phyloP scores from a whole-genome alignment of 2,329 filamentous ascomycete genomes.

The Cadophora luteo-olivacea region DNA sequence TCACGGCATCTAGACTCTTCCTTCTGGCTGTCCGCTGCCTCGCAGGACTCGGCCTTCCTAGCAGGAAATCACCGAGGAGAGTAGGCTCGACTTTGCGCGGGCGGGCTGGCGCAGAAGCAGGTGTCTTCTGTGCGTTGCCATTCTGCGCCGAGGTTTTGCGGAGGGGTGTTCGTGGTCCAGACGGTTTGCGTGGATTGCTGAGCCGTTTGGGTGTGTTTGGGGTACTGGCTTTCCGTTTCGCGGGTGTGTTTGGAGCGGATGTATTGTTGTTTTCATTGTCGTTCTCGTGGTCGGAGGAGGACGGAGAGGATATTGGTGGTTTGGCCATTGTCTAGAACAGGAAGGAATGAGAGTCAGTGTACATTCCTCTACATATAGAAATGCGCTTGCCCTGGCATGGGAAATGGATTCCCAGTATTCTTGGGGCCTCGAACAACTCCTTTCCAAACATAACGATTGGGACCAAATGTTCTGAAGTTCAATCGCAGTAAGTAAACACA shows the following conservation, averaged over 20 bases:
- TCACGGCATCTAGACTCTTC: slow-evolving; percentile 63
- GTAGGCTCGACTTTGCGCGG: slow-evolving; percentile 50
- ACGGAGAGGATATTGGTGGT: neutral
- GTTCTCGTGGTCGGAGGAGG: neutral
- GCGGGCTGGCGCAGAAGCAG: slow-evolving; percentile 40
- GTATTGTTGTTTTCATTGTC: slow-evolving; percentile 11
- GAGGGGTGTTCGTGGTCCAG: slow-evolving; percentile 28
- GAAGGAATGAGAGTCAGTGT: slow-evolving; percentile 3
- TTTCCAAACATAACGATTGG: neutral
- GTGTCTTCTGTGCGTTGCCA: slow-evolving; percentile 30
- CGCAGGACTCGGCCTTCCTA: slow-evolving; percentile 62
- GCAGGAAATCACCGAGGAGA: slow-evolving; percentile 62
- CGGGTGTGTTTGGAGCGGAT: slow-evolving; percentile 16
- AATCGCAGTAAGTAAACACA: neutral
- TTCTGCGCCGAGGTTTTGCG: slow-evolving; percentile 33
- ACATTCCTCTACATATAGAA: neutral
- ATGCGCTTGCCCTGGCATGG: neutral
- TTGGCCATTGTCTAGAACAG: slow-evolving; percentile 7
- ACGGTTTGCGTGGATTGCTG: slow-evolving; percentile 15
- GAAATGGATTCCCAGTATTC: neutral
- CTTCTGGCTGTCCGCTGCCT: slow-evolving; percentile 55
- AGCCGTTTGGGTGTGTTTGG: slow-evolving; percentile 17
- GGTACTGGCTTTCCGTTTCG: slow-evolving; percentile 22
- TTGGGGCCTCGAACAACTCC: neutral
- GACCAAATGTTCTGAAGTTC: neutral